phyloP scores from a whole-genome alignment of 495 filamentous ascomycete species.

The Geoglossum glabrum region DNA sequence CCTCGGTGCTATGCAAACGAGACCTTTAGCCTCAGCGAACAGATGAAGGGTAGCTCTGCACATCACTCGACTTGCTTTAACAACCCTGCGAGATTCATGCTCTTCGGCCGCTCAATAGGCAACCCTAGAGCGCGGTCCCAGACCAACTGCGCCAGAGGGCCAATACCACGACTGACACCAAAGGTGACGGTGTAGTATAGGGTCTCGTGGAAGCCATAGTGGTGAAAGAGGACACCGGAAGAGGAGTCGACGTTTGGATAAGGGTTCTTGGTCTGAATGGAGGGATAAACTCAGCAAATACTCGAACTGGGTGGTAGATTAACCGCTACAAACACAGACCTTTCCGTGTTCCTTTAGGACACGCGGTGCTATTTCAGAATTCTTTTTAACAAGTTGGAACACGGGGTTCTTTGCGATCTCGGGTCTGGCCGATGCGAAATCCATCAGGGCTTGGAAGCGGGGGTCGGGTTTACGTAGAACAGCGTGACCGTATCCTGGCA shows the following conservation, averaged over 20 bases:
- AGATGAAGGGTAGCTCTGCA: neutral
- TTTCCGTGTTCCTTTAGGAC: slow-evolving; percentile 89
- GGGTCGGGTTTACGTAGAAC: slow-evolving; percentile 95
- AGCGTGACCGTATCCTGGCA: slow-evolving; percentile 95
- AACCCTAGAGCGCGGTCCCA: slow-evolving; percentile 90
- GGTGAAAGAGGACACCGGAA: slow-evolving; percentile 87
- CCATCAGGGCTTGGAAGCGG: slow-evolving; percentile 87
- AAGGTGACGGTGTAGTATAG: slow-evolving; percentile 97
- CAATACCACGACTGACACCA: slow-evolving; percentile 77
- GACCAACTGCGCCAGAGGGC: slow-evolving; percentile 81
- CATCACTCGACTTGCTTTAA: slow-evolving; percentile 29
- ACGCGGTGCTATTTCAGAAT: slow-evolving; percentile 57
- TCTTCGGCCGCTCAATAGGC: slow-evolving; percentile 97
- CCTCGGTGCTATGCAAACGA: too few relatives aligned
- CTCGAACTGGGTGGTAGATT: neutral
- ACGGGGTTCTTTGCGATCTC: slow-evolving; percentile 75
- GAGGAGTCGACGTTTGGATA: slow-evolving; percentile 88
- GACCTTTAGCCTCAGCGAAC: too few relatives aligned
- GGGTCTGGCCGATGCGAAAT: slow-evolving; percentile 69
- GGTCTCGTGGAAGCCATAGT: slow-evolving; percentile 91
- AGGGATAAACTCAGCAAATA: neutral
- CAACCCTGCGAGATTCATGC: slow-evolving; percentile 73
- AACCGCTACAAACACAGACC: slow-evolving; percentile 15
- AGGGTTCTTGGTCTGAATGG: slow-evolving; percentile 73
- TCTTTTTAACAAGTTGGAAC: slow-evolving; percentile 83